phyloP scores from a whole-genome alignment of 805 yeast species.

The Nakazawaea ishiwadae region DNA sequence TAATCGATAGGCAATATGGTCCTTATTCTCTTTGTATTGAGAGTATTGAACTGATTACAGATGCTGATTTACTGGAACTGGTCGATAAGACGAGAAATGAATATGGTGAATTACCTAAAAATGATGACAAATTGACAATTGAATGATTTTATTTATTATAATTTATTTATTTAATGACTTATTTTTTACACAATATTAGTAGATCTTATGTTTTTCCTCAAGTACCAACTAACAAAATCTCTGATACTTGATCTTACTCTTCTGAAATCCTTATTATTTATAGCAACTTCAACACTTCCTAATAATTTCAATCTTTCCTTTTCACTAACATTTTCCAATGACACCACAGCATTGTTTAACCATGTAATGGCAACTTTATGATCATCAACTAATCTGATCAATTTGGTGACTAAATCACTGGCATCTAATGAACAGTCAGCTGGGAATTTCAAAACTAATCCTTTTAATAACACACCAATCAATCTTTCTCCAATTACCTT shows the following conservation, averaged over 20 bases:
- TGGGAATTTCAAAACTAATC: slow-evolving; percentile 69
- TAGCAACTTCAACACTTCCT: slow-evolving; percentile 50
- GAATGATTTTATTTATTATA: slow-evolving; percentile 2
- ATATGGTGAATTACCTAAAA: background rate
- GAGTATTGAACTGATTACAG: slow-evolving; percentile 66
- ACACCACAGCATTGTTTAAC: slow-evolving; percentile 51
- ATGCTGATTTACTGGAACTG: slow-evolving; percentile 41
- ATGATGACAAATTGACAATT: slow-evolving; percentile 3
- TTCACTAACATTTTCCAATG: slow-evolving; percentile 61
- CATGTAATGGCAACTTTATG: slow-evolving; percentile 44
- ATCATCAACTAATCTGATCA: slow-evolving; percentile 49
- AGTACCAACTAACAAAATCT: slow-evolving; percentile 81
- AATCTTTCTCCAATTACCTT: slow-evolving; percentile 54
- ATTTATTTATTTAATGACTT: slow-evolving; percentile 4
- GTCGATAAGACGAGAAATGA: slow-evolving; percentile 31
- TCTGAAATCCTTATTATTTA: slow-evolving; percentile 65
- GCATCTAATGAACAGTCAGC: slow-evolving; percentile 68
- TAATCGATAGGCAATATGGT: slow-evolving; percentile 74
- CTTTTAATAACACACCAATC: slow-evolving; percentile 49
- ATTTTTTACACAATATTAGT: slow-evolving; percentile 1
- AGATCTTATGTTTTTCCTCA: slow-evolving; percentile 58
- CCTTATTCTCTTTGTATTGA: slow-evolving; percentile 68
- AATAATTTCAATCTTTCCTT: slow-evolving; percentile 67
- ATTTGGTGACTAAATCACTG: slow-evolving; percentile 64
- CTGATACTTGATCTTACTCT: slow-evolving; percentile 66